Evolutionary conservation across 192 early-diverging fungal species (phyloP).

Genomic region (Kappamyces sp.): DNA sequence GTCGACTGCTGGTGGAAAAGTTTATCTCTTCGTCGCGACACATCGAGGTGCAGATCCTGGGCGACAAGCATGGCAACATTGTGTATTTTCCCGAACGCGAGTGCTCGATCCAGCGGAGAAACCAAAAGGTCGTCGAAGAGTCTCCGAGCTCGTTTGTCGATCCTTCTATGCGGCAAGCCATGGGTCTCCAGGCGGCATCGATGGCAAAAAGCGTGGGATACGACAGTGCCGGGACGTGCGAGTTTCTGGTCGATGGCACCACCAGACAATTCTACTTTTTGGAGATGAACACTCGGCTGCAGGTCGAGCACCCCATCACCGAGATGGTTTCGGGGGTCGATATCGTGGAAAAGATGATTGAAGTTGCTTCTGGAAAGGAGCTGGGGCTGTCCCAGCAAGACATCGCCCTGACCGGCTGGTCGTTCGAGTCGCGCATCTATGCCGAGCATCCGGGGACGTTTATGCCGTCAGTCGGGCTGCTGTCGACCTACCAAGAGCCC

Average conservation of each 20-base stretch:
- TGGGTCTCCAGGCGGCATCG: conserved; percentile 82
- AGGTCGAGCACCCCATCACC: conserved; percentile 99
- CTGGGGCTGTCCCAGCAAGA: conserved; percentile 69
- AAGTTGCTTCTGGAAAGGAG: conserved; percentile 74
- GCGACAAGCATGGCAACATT: conserved; percentile 94
- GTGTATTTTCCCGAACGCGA: conserved; percentile 95
- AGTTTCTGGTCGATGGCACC: conserved; percentile 78
- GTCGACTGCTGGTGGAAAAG: conserved; percentile 83
- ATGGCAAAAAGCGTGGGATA: conserved; percentile 62
- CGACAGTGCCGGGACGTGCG: conserved; percentile 92
- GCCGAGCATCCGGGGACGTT: conserved; percentile 93
- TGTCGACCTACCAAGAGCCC: conserved; percentile 83
- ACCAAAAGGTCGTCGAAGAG: conserved; percentile 99
- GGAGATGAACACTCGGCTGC: conserved; percentile 95
- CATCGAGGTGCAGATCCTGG: conserved; percentile 93
- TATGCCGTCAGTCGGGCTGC: conserved; percentile 85
- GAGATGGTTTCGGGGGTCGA: conserved; percentile 92
- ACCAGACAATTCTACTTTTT: conserved; percentile 90
- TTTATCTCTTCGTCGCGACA: conserved; percentile 91
- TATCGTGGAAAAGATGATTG: conserved; percentile 94
- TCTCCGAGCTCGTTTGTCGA: conserved; percentile 75
- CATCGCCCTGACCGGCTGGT: conserved; percentile 77
- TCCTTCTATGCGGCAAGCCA: conserved; percentile 51
- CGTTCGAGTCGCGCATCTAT: conserved; percentile 92
- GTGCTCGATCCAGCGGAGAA: conserved; percentile 96